Base-by-base conservation (phyloP, 306 rosid genomes). In the Elaeagnus macrophylla region DNA sequence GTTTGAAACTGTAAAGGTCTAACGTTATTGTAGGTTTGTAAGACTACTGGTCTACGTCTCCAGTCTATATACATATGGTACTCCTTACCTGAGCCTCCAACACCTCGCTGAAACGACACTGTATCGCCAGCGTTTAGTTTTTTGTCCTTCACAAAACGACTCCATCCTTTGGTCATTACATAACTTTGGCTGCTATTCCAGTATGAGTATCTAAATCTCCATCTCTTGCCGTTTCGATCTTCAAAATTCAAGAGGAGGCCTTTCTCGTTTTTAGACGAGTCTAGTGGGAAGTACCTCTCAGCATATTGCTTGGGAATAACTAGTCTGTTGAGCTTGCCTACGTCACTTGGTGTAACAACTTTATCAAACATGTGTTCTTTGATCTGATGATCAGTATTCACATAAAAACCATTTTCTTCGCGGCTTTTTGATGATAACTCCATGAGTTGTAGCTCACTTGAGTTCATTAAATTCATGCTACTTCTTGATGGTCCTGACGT, bases 161-260 rank as follows among this genome's bases (percentile, higher is more conserved):
- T 88, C 96, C 96, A 88, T 0, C 96, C 96, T 46, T 84, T 88
- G 19, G 96, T 88, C 88, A 88, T 88, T 39, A 88, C 96, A 65
- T 84, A 88, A 75, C 96, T 88, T 68, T 88, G 96, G 78, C 94
- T 84, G 58, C 94, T 84, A 55, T 82, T 88, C 96, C 96, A 88
- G 59, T 88, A 88, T 0, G 94, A 88, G 80, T 88, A 88, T 54
- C 96, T 65, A 72, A 88, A 88, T 56, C 96, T 60, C 96, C 96
- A 88, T 8, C 72, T 39, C 62, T 88, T 84, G 0, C 94, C 96
- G 7, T 54, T 76, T 19, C 83, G 67, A 59, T 88, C 96, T 46
- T 75, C 85, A 51, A 88, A 88, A 70, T 75, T 88, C 11, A 88
- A 62, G 2, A 86, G 57, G 5, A 86, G 68, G 0, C 95, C 95